Base-by-base conservation (phyloP, 2,329 filamentous ascomycete species). In the Fusarium subglutinans region DNA sequence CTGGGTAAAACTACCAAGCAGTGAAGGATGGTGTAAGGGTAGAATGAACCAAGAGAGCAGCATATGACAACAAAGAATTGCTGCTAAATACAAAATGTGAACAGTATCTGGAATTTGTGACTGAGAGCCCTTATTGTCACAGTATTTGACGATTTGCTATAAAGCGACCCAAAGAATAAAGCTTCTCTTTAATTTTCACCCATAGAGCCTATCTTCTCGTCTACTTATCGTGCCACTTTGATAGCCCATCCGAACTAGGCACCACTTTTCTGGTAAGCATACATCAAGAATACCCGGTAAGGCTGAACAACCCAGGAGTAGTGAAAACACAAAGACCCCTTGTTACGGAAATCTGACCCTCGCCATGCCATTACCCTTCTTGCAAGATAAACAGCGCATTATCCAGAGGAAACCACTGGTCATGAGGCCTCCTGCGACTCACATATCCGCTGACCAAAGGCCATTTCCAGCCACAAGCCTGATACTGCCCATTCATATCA, bases 331-430 rank as follows among this genome's bases (percentile, higher is more conserved):
- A 14, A 20, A 15, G 22, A 8, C 10, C 4, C 5, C 4, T 9
- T 33, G 11, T 22, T 5, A 0, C 15, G 2, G 3, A 6, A 20
- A 24, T 7, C n/a, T 35, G 3, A 0, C 2, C 5, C 17, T 20
- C 3, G 12, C 14, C 4, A 35, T 11, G 17, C 1, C 3, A 35
- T 18, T 33, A 6, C 22, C 6, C 20, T 12, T 17, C n/a, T 24
- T 18, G 5, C 15, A 44, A 7, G 14, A 4, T 7, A 48, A 26
- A 6, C 1, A 26, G 11, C 24, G 5, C 45, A 9, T 17, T 20
- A 17, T 22, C 26, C 22, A 10, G 22, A 33, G 13, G 10, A 7
- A 9, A 8, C 30, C 3, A 7, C 26, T 17, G 26, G n/a, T n/a
- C 41, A 24, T 44, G 5, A 44, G n/a, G 33, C 33, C 14, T 35